phyloP scores from a whole-genome alignment of 805 yeast species.

The Candida mattraensis region DNA sequence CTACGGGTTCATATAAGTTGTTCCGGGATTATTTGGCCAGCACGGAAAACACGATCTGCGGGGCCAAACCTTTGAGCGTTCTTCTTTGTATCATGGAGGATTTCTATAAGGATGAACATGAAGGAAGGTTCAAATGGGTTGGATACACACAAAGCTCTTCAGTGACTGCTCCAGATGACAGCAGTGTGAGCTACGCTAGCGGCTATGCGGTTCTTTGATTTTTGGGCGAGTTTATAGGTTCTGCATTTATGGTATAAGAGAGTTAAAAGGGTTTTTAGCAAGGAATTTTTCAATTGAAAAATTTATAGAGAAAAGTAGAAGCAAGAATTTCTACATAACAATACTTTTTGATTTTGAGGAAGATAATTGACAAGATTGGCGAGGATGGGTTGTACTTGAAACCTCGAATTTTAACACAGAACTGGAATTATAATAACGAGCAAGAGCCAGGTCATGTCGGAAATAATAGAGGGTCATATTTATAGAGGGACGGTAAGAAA shows the following conservation, averaged over 20 bases:
- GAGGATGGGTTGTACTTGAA: no score
- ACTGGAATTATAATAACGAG: no score
- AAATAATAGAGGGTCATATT: conserved; percentile 42
- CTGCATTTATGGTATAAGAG: conserved; percentile 3
- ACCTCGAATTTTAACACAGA: no score
- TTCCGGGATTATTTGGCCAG: conserved; percentile 67
- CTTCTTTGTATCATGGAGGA: conserved; percentile 55
- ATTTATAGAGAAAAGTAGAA: not conserved
- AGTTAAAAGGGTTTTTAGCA: not conserved
- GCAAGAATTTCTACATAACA: not conserved
- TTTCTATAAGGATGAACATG: conserved; percentile 17
- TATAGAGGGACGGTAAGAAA: conserved; percentile 63
- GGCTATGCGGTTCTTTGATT: conserved; percentile 50
- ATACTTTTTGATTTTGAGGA: not conserved
- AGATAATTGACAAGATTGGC: no score
- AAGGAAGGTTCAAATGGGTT: conserved; percentile 59
- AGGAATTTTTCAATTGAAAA: not conserved
- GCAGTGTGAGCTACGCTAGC: conserved; percentile 90
- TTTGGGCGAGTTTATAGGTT: not conserved
- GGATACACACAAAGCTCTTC: conserved; percentile 76
- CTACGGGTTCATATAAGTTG: conserved; percentile 50
- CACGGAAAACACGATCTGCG: conserved; percentile 92
- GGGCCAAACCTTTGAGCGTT: conserved; percentile 77
- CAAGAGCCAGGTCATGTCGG: no score
- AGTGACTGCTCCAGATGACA: conserved; percentile 50